Evolutionary conservation across 1,284 basidiomycete species (phyloP), one percentile per base, ranked within the genome.

Genomic region (Marasmius sp.): DNA sequence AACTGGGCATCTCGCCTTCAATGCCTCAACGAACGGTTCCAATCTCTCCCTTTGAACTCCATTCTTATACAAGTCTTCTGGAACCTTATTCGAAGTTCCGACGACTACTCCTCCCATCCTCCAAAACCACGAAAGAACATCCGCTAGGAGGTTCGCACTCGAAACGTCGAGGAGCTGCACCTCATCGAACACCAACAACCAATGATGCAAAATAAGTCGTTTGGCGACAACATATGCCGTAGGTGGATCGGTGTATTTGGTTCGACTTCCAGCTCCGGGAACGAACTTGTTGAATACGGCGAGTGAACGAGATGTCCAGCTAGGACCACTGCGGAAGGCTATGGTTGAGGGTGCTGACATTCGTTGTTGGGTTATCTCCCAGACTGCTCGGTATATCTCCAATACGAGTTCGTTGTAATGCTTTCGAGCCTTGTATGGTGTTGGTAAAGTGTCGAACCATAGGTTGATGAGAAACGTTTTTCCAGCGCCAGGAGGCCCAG

Each of bases 401-500:
- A 92, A 79, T 0, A 90, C 82, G 65, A 91, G 85, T 62, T 88
- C 80, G 70, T 83, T 86, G 73, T 90, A 90, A 71, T 91, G 88
- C 57, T 86, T 84, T 18, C 87, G 79, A 2, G 81, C 77, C 71
- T 91, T 91, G 74, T 81, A 81, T 1, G 76, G 78, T 0, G 85
- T 85, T 0, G 85, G 86, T 0, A 90, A 68, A 6, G 82, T 76
- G 41, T 83, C 76, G 70, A 83, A 87, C 79, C 89, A 89, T 33
- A 91, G 77, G 67, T 90, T 85, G 57, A 90, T 80, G 14, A 91
- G 74, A 65, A 92, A 82, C 48, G 84, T 86, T 72, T 93, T 94
- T 47, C 91, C 92, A 1, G 86, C 89, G 14, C 92, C 91, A 0
- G 92, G 91, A 14, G 91, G 88, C 6, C 91, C 91, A 61, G 89